A percentile compares a stretch with the other conserved stretches of the same genome.
Evolutionary conservation across 176 grass and related monocot species (phyloP).

Genomic region (Saccharum officinarum): DNA sequence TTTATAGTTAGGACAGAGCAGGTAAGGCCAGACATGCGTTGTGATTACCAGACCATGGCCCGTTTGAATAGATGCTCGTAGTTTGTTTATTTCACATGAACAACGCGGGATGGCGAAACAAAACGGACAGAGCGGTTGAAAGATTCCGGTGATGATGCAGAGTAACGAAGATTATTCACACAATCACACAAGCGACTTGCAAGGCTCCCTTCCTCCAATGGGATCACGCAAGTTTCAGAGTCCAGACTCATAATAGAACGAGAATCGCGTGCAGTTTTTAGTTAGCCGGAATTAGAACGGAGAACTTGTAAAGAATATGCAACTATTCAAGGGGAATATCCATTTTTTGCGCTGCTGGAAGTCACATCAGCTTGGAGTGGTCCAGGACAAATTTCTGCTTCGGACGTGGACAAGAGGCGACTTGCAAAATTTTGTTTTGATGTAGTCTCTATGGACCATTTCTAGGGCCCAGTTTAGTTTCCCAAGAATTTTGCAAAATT

Average conservation of each 20-base stretch:
- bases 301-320: neutral
- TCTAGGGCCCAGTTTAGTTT: too few relatives aligned
- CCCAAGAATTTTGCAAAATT: too few relatives aligned
- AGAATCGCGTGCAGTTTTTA: neutral
- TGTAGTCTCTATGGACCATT: neutral
- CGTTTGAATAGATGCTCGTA: neutral
- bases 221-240: neutral
- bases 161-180: neutral
- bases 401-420: neutral
- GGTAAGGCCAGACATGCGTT: neutral
- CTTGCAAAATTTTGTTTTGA: neutral
- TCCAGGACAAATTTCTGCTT: neutral
- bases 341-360: neutral
- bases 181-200: too few relatives aligned
- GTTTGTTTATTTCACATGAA: neutral
- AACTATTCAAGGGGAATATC: slow-evolving; percentile 4
- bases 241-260: neutral
- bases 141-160: neutral
- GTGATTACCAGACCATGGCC: neutral
- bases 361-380: neutral
- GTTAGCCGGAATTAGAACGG: neutral
- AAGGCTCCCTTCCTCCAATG: neutral
- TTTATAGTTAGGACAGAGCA: neutral
- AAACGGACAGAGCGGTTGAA: neutral
- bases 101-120: neutral